Conservation (phyloP, 73 alveolate genomes). For the Tetrahymena elliotti region DNA sequence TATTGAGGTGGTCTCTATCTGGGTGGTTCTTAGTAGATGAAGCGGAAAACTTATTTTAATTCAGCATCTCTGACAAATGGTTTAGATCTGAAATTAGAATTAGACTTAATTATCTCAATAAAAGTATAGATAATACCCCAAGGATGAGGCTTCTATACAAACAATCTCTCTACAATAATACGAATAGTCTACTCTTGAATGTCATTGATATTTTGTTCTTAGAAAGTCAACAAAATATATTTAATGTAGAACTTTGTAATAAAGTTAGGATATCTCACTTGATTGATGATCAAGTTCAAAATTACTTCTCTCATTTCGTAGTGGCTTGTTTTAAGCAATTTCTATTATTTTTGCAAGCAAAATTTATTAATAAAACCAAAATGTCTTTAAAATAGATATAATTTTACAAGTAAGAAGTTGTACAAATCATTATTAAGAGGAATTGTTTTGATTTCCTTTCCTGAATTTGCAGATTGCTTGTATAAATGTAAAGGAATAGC, state of each 20-base stretch:
- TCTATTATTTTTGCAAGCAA: constrained; percentile 39
- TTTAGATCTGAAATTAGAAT: neutral
- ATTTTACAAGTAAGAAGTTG: constrained; percentile 16
- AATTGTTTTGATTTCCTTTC: neutral
- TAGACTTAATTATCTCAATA: constrained; percentile 50
- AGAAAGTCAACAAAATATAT: constrained; percentile 54
- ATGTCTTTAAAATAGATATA: constrained; percentile 33
- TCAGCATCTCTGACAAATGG: neutral
- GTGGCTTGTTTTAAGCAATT: neutral
- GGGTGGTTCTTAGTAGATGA: neutral
- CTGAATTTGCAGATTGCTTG: neutral
- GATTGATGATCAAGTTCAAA: constrained; percentile 73
- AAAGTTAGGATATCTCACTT: constrained; percentile 71
- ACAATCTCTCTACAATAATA: constrained; percentile 67
- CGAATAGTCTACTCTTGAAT: constrained; percentile 66
- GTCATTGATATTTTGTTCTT: constrained; percentile 46
- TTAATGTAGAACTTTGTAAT: constrained; percentile 65
- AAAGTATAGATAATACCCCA: constrained; percentile 75
- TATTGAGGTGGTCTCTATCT: neutral
- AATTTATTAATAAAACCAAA: constrained; percentile 53
- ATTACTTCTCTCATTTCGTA: constrained; percentile 64
- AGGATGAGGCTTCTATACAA: constrained; percentile 67
- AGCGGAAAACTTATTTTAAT: neutral
- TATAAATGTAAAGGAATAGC: neutral
- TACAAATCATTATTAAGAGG: neutral